Percentiles rank a stretch among this genome's conserved stretches.
Conservation (phyloP, 2,329 filamentous ascomycete species). For the Fusarium beomiforme region DNA sequence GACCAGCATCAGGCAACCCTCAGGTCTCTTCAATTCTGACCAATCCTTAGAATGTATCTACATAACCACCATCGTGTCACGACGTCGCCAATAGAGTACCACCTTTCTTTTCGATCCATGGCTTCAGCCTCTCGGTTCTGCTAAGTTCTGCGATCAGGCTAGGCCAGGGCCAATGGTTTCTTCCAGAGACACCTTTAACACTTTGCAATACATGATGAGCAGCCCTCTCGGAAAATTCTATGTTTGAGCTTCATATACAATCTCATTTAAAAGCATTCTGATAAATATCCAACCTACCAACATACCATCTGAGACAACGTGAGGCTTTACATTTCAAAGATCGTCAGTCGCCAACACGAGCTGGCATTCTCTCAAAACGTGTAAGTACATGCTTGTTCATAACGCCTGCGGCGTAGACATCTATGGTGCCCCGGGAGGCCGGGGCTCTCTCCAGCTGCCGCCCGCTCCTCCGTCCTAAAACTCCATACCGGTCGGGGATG, state of each 20-base stretch:
- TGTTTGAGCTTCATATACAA: background rate
- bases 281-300: background rate
- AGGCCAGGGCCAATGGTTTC: background rate
- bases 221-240: background rate
- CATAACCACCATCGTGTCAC: background rate
- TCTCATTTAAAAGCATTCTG: background rate
- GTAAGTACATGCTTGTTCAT: slow-evolving; percentile 9
- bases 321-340: slow-evolving; percentile 38
- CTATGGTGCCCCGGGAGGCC: slow-evolving; percentile 37
- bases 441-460: slow-evolving; percentile 34
- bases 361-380: slow-evolving; percentile 17
- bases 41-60: slow-evolving; percentile 12
- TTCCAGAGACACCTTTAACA: background rate
- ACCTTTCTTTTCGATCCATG: slow-evolving; percentile 7
- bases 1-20: slow-evolving; percentile 12
- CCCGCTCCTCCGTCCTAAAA: slow-evolving; percentile 43
- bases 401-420: slow-evolving; percentile 36
- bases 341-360: slow-evolving; percentile 31
- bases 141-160: background rate
- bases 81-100: background rate
- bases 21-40: slow-evolving; percentile 25
- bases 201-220: background rate
- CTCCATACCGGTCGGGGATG: slow-evolving; percentile 45
- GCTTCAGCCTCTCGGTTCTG: background rate
- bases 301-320: slow-evolving; percentile 2